Conservation (phyloP, 768 basidiomycete species). For the Termitomyces heimii region DNA sequence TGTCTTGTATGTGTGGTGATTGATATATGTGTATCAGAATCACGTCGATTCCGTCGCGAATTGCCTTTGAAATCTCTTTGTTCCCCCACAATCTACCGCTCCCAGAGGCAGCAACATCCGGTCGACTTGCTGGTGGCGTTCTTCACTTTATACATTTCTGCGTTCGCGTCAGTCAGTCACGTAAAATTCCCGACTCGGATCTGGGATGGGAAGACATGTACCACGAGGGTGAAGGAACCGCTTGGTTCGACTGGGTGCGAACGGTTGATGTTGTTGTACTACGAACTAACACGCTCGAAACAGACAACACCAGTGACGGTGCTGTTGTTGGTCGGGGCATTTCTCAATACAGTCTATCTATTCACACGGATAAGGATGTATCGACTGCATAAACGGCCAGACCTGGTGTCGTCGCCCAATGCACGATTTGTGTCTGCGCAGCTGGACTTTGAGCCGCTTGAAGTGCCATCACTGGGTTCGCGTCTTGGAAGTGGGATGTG, state of each 20-base stretch:
- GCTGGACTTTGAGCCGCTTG: constrained; percentile 37
- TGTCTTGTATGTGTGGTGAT: not conserved
- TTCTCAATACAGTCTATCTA: constrained; percentile 58
- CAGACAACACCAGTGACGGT: constrained; percentile 59
- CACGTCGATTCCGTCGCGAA: constrained; percentile 57
- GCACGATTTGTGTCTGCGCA: constrained; percentile 59
- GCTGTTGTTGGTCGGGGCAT: constrained; percentile 46
- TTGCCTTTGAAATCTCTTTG: constrained; percentile 74
- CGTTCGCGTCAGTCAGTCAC: constrained; percentile 53
- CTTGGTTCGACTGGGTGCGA: constrained; percentile 81
- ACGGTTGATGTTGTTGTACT: not conserved
- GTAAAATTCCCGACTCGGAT: constrained; percentile 57
- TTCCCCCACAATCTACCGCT: constrained; percentile 80
- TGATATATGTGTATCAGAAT: constrained; percentile 33
- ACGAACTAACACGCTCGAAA: not conserved
- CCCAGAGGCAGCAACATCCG: constrained; percentile 60
- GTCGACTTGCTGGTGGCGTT: constrained; percentile 54
- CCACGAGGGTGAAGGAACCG: constrained; percentile 51
- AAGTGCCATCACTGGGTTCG: constrained; percentile 36
- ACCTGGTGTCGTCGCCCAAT: constrained; percentile 66
- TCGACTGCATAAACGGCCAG: constrained; percentile 55
- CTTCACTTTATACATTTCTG: constrained; percentile 68
- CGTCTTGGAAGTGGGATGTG: constrained; percentile 42
- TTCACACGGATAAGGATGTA: constrained; percentile 68
- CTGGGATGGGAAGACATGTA: constrained; percentile 78